These are phyloP conservation scores for Cladosporium sphaerospermum DNA, from an alignment of 2,329 filamentous ascomycete genomes.

Conservation along the genomic window DNA sequence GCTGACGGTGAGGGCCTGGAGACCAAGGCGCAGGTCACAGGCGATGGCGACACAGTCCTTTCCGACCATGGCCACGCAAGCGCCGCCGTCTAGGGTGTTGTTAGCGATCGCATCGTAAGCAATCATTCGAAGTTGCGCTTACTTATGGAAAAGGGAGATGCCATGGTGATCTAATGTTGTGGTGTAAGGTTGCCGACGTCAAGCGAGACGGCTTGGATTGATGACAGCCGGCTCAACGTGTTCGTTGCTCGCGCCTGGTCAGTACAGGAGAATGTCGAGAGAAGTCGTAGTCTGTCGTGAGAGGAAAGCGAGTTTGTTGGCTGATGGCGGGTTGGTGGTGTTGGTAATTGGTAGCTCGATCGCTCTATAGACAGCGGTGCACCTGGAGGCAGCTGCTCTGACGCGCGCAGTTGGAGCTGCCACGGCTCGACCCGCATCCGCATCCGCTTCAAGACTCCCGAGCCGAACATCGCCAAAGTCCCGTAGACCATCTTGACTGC, in stretches of 20 bases:
- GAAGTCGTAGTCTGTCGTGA: not conserved
- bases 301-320: not conserved
- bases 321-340: not conserved
- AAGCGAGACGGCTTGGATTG: not conserved
- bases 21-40: slow-evolving; percentile 94
- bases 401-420: slow-evolving; percentile 13
- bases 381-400: slow-evolving; percentile 10
- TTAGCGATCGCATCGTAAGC: not conserved
- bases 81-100: slow-evolving; percentile 66
- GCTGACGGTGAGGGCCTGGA: slow-evolving; percentile 93
- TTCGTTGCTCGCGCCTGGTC: too few species aligned
- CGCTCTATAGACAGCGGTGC: not conserved
- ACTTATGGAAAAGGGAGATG: slow-evolving; percentile 95
- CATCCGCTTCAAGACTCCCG: slow-evolving; percentile 8
- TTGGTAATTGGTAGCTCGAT: slow-evolving; percentile 1
- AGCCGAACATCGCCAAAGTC: not conserved
- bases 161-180: slow-evolving; percentile 45
- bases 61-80: slow-evolving; percentile 97
- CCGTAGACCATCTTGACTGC: not conserved
- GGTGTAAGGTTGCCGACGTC: not conserved
- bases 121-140: slow-evolving; percentile 31
- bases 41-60: slow-evolving; percentile 99
- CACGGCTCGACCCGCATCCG: not conserved
- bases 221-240: too few species aligned
- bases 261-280: not conserved